Evolutionary conservation across 495 filamentous ascomycete genomes (phyloP), one percentile per base, ranked within the genome.

Genomic region (Penicillium steckii): DNA sequence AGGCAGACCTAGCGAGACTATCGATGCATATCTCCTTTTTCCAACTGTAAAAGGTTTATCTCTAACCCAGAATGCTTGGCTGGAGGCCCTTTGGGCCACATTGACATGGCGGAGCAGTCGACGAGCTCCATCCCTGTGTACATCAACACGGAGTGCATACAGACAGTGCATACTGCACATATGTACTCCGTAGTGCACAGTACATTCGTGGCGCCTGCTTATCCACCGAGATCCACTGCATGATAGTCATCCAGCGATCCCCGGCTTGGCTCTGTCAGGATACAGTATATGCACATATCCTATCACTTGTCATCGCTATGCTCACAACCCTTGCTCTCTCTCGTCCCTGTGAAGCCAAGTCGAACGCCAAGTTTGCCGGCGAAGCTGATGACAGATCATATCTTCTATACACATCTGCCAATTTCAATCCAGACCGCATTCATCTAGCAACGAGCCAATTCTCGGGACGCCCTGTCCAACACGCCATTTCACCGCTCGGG

Each of bases 1-100:
- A 47, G 57, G 53, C 48, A 59, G 55, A 46, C 53, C 55, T 54
- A 22, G 45, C 52, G 46, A 49, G 27, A 42, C 46, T 48, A 55
- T 55, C 44, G 42, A 47, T 56, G 32, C 32, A 55, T 49, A 35
- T 24, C 45, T 21, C 17, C 37, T 42, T 46, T 54, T 52, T 53
- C n/a, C n/a, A n/a, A n/a, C n/a, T n/a, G n/a, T n/a, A n/a, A n/a
- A n/a, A n/a, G n/a, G n/a, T n/a, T n/a, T n/a, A 62, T 65, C 53
- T 62, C n/a, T 37, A 57, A 35, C 38, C 32, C 40, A 62, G 62
- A 65, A 65, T 65, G 62, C 62, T 60, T 62, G 59, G 59, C 61
- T 52, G 40, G 13, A 42, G 33, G 47, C 32, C 46, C 30, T 47
- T 19, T 29, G 37, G 45, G 22, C 50, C 37, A 27, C 56, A 52